Evolutionary conservation across 1,284 basidiomycete genomes (phyloP), one percentile per base, ranked within the genome.

Genomic region (Tilletia caries): DNA sequence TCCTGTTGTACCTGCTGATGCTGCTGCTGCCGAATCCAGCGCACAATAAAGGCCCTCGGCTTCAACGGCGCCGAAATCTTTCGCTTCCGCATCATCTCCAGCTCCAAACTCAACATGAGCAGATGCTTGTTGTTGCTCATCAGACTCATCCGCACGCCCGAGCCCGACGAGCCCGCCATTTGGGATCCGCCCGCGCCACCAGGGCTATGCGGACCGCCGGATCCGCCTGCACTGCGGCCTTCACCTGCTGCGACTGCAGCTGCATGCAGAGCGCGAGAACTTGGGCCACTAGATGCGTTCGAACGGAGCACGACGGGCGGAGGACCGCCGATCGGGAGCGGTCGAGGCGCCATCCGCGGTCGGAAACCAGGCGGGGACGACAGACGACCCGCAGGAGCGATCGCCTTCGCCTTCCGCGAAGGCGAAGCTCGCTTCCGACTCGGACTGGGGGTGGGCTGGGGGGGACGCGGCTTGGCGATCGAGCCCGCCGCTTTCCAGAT

Each of bases 31-130:
- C 32, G 58, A n/a, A 62, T 33, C 58, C 58, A 62, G 29, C 32
- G 27, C 10, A 62, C 58, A 12, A 62, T 29, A 37, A 62, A 62
- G 15, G 58, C 58, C 3, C 80, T 69, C 3, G 79, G 78, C 65
- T 80, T 82, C 62, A 82, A 69, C 2, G 80, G 81, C 18, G 76
- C 75, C n/a, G 75, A 75, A 60, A 82, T 82, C 72, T 82, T 82
- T 37, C 76, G 69, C 50, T 77, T 78, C 48, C 77, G 75, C 68
- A 82, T 82, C 81, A 82, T 82, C 46, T 79, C 79, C 32, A 82
- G 67, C 67, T 82, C 81, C 27, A 81, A 67, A 44, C 75, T 77
- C 20, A 82, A 76, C 79, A 82, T 82, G 48, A 81, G 75, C 48
- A 82, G 71, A 65, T 82, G 81, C 33, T 78, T 75, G 10, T 76